These are phyloP conservation scores for Vitis riparia DNA, from an alignment of 164 flowering plant genomes.

Conservation along the genomic window DNA sequence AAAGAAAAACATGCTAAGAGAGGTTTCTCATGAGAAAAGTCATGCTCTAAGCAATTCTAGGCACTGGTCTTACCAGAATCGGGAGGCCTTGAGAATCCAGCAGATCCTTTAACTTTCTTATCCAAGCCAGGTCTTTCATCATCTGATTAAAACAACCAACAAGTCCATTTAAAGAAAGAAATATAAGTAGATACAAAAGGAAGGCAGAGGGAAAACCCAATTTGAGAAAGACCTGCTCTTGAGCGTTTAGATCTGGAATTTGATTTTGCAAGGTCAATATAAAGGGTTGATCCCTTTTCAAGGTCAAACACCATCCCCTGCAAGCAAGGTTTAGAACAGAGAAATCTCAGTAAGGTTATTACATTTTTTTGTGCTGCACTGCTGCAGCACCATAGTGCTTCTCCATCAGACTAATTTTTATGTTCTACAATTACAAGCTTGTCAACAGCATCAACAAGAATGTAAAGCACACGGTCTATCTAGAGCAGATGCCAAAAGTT, in stretches of 20 bases:
- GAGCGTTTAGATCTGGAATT: conserved; percentile 86
- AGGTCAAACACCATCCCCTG: conserved; percentile 95
- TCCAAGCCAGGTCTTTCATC: conserved; percentile 58
- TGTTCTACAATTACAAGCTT: background rate
- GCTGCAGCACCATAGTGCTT: background rate
- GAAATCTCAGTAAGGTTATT: background rate
- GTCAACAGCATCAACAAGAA: background rate
- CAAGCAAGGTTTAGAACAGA: conserved; percentile 9
- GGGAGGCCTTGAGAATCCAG: conserved; percentile 36
- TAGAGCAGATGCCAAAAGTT: no score
- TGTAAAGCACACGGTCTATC: no score
- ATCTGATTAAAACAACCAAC: conserved; percentile 35
- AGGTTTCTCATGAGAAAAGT: background rate
- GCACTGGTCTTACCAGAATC: conserved; percentile 61
- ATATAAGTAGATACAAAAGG: background rate
- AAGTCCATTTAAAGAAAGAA: conserved; percentile 13
- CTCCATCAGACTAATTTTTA: background rate
- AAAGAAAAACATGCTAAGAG: background rate
- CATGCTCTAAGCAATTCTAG: conserved; percentile 4
- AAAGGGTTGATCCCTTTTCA: conserved; percentile 73
- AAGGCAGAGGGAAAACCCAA: background rate
- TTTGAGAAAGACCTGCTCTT: conserved; percentile 57
- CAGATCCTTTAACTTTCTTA: conserved; percentile 63
- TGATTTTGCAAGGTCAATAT: conserved; percentile 86
- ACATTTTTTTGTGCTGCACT: background rate